Evolutionary conservation across 257 asterid species (phyloP).

Genomic region (Nicotiana undulata): DNA sequence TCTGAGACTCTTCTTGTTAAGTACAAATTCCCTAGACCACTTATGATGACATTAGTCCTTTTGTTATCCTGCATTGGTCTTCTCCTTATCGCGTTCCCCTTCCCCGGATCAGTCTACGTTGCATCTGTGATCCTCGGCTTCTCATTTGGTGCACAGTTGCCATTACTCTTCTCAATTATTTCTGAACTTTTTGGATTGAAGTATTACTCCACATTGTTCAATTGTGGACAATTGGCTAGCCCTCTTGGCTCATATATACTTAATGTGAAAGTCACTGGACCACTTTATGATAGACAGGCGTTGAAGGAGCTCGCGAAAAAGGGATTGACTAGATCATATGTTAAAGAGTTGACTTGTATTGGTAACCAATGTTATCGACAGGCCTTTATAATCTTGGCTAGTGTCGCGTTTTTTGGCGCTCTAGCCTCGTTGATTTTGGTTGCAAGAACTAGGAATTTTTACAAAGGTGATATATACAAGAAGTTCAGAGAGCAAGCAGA

Average conservation of each 20-base stretch:
- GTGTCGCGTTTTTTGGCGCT: constrained; percentile 52
- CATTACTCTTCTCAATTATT: constrained; percentile 48
- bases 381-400: constrained; percentile 47
- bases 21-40: constrained; percentile 59
- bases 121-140: constrained; percentile 70
- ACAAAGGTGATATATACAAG: constrained; percentile 60
- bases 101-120: constrained; percentile 48
- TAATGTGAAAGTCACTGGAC: constrained; percentile 59
- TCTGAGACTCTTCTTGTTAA: constrained; percentile 42
- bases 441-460: constrained; percentile 47
- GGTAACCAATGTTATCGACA: constrained; percentile 43
- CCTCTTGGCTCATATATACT: constrained; percentile 66
- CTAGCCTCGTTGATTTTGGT: constrained; percentile 50
- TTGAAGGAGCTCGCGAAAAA: constrained; percentile 36
- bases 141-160: constrained; percentile 72
- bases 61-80: constrained; percentile 51
- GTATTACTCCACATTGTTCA: constrained; percentile 60
- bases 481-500: constrained; percentile 49
- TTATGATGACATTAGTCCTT: constrained; percentile 68
- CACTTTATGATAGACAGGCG: constrained; percentile 62
- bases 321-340: constrained; percentile 47
- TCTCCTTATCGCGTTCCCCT: constrained; percentile 60
- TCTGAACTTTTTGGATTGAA: constrained; percentile 74
- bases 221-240: constrained; percentile 72
- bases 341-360: constrained; percentile 48